These are phyloP conservation scores for Talaromyces pinophilus DNA, from an alignment of 2,329 filamentous ascomycete genomes.

Conservation along the genomic window DNA sequence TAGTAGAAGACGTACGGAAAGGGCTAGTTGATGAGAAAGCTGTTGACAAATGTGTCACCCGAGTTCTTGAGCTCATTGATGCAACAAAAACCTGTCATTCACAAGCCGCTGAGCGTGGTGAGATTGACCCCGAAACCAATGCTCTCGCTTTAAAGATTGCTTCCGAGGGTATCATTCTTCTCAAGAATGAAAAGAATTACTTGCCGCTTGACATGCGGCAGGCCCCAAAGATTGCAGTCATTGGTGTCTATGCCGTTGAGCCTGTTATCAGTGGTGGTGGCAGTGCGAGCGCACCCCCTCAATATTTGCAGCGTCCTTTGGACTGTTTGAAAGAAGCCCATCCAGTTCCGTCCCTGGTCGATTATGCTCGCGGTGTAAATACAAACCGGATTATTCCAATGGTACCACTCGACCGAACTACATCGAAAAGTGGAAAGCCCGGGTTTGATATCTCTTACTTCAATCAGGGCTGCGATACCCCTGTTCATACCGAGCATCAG, in stretches of 20 bases:
- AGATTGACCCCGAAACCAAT: constrained; percentile 2
- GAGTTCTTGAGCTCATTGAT: constrained; percentile 7
- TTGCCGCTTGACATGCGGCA: constrained; percentile 10
- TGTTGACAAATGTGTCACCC: constrained; percentile 1
- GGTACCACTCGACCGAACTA: constrained; percentile 1
- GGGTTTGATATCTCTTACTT: constrained; percentile 6
- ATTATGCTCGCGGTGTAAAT: constrained; percentile 20
- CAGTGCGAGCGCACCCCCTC: constrained; percentile 22
- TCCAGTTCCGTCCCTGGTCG: constrained; percentile 16
- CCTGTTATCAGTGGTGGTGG: constrained; percentile 22
- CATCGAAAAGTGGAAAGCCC: not conserved
- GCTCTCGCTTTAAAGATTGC: constrained; percentile 1
- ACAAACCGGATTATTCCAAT: constrained; percentile 18
- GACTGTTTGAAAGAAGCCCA: constrained; percentile 21
- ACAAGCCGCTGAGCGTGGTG: not conserved
- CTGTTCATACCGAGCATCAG: constrained; percentile 16
- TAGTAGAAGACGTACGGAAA: constrained; percentile 21
- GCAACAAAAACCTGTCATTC: not conserved
- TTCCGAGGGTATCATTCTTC: constrained; percentile 5
- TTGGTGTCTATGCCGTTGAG: constrained; percentile 11
- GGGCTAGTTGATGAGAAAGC: constrained; percentile 1
- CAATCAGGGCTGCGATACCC: not conserved
- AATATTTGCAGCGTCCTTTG: constrained; percentile 22
- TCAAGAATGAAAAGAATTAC: not conserved
- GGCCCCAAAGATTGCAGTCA: constrained; percentile 9